Conservation (phyloP, 2,329 filamentous ascomycete species). For the Pseudogymnoascus sp. region DNA sequence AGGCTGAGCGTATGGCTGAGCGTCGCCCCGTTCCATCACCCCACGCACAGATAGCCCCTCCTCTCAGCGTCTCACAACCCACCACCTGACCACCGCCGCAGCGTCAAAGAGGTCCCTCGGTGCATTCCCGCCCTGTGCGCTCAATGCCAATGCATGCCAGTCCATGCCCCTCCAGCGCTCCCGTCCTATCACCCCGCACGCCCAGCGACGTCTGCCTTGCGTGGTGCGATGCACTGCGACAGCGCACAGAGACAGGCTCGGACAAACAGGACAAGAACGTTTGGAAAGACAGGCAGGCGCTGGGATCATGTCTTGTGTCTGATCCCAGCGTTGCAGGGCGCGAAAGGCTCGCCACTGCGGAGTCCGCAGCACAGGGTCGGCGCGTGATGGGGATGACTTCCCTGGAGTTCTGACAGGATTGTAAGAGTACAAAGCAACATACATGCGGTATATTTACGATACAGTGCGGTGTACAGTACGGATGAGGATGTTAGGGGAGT, state of each 20-base stretch:
- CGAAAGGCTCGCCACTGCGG: background rate
- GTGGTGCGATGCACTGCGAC: background rate
- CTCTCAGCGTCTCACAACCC: background rate
- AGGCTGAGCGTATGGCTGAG: background rate
- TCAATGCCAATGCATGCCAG: background rate
- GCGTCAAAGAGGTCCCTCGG: background rate
- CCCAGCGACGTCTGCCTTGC: background rate
- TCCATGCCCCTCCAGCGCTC: background rate
- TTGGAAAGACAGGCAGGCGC: no score
- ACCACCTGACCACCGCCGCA: background rate
- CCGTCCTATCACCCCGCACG: background rate
- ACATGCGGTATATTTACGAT: background rate
- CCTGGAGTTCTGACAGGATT: background rate
- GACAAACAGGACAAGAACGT: background rate
- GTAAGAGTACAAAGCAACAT: background rate
- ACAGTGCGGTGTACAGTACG: no score
- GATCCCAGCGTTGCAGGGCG: background rate
- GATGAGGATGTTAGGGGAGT: background rate
- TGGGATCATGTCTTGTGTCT: background rate
- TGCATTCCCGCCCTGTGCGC: background rate
- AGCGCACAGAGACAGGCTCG: background rate
- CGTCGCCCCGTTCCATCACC: background rate
- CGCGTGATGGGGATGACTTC: background rate
- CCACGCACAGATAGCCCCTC: background rate
- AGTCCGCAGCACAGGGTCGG: background rate